Evolutionary conservation across 2,329 filamentous ascomycete genomes (phyloP), one percentile per base, ranked within the genome.

Genomic region (Calonectria honghensis): DNA sequence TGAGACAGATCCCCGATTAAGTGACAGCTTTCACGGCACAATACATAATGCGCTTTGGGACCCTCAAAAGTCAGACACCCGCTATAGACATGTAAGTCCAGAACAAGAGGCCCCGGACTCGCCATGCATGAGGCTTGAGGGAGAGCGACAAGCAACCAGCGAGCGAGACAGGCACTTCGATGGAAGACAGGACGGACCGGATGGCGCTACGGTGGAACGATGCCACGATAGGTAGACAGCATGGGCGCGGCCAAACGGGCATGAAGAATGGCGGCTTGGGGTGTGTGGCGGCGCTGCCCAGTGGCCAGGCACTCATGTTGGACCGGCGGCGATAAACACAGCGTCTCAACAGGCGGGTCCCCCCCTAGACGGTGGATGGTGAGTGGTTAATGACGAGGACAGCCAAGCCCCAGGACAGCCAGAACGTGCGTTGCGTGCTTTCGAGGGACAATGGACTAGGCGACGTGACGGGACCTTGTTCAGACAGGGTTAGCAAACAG

Each of bases 181-280:
- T 24, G 48, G 54, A 32, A 66, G 72, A 68, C 52, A 63, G 50
- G 45, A 68, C 39, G 64, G 72, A 39, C 65, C 54, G 74, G 75
- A 77, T 80, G 79, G 78, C 79, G 79, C 77, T 81, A 80, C 76
- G 32, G 73, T 80, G 79, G 77, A 72, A 73, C 78, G 79, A 80
- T 81, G 71, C 76, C 74, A 75, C 71, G 75, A 76, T 70, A 63
- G 73, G 57, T 37, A 51, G 64, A 37, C 35, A 41, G 57, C 57
- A 63, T 63, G 24, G 37, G n/a, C 29, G n/a, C 29, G 39, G 51
- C 74, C 73, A 71, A 72, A 76, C 59, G 50, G 66, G 76, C 75
- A 80, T 80, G 68, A 79, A 73, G 66, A 76, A 73, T 37, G 35
- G 48, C 32, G 54, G 68, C 63, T 52, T 61, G 77, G 70, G 72